phyloP scores from a whole-genome alignment of 1,284 basidiomycete genomes.

The Boletus mariae region DNA sequence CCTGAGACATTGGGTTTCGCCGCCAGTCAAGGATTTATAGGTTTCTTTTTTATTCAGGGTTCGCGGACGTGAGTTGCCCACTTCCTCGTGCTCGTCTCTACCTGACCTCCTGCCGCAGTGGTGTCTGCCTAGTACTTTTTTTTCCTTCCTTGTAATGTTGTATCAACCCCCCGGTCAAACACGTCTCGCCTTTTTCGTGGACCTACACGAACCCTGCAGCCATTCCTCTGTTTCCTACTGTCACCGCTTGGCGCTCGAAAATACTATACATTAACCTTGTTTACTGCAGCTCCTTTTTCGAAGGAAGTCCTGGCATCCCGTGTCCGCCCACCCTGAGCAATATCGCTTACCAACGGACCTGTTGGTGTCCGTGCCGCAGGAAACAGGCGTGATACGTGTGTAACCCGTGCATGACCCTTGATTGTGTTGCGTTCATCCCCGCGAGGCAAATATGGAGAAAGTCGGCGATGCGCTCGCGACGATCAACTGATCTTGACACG shows the following conservation, averaged over 20 bases:
- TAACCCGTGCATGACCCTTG: background rate
- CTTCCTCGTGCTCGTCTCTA: background rate
- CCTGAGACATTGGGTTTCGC: conserved; percentile 32
- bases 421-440: background rate
- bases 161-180: conserved; percentile 4
- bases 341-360: too few relatives aligned
- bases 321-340: background rate
- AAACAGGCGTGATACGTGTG: background rate
- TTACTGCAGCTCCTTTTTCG: background rate
- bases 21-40: conserved; percentile 28
- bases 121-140: background rate
- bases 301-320: background rate
- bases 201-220: background rate
- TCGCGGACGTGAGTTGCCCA: conserved; percentile 14
- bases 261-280: background rate
- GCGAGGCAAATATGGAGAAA: background rate
- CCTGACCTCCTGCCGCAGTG: conserved; percentile 7
- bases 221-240: background rate
- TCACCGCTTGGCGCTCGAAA: background rate
- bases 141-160: conserved; percentile 6
- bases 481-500: background rate
- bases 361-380: background rate
- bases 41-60: background rate
- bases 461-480: background rate
- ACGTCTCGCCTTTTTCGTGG: background rate